Evolutionary conservation across 495 filamentous ascomycete species (phyloP).

Genomic region (Haplographium delicatum): DNA sequence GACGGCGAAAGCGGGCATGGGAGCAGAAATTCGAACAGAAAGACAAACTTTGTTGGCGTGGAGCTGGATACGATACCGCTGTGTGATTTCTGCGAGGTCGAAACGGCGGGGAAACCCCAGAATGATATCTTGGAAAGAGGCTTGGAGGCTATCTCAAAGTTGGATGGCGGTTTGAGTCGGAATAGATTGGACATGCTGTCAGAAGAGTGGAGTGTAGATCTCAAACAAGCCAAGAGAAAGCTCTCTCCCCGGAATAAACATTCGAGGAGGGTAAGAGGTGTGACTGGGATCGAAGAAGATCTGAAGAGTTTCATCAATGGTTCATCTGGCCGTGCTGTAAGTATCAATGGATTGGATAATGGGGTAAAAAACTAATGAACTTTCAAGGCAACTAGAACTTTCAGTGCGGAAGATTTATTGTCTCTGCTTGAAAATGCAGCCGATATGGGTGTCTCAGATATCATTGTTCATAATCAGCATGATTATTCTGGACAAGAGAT

Average conservation of each 20-base stretch:
- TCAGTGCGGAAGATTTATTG: not conserved
- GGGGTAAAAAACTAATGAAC: too few relatives aligned
- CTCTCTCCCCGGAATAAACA: not conserved
- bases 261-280: conserved; percentile 7
- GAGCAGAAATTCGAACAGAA: not conserved
- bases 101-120: conserved; percentile 6
- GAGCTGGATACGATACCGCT: conserved; percentile 22
- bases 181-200: conserved; percentile 15
- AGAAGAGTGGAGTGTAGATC: not conserved
- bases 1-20: not conserved
- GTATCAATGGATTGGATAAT: not conserved
- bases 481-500: not conserved
- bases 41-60: conserved; percentile 10
- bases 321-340: not conserved
- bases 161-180: conserved; percentile 23
- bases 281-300: conserved; percentile 2
- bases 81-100: conserved; percentile 16
- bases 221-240: not conserved
- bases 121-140: conserved; percentile 13
- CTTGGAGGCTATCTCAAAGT: conserved; percentile 14
- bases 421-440: conserved; percentile 13
- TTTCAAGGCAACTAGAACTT: not conserved
- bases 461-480: conserved; percentile 8
- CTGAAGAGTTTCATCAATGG: conserved; percentile 8
- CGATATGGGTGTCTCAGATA: conserved; percentile 8